Conservation (phyloP, 495 filamentous ascomycete genomes). For the Daldinia loculata region DNA sequence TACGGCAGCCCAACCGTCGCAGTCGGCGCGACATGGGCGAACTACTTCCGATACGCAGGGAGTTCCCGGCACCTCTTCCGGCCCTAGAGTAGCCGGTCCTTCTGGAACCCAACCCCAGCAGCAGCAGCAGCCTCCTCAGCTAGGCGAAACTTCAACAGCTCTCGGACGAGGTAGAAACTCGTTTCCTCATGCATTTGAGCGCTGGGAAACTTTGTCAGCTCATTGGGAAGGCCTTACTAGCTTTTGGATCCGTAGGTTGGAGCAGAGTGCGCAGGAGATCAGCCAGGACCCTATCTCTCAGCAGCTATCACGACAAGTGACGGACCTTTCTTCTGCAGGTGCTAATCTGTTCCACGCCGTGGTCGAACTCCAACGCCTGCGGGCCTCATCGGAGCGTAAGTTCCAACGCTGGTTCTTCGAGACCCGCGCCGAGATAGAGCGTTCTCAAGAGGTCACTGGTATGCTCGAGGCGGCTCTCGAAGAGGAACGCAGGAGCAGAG, state of each 20-base stretch:
- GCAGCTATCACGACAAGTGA: slow-evolving; percentile 92
- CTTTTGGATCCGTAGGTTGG: slow-evolving; percentile 93
- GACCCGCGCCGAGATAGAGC: slow-evolving; percentile 86
- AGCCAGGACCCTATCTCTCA: slow-evolving; percentile 81
- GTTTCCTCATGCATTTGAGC: slow-evolving; percentile 96
- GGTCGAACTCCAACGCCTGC: slow-evolving; percentile 93
- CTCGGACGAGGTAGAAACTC: slow-evolving; percentile 56
- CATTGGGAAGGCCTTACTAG: slow-evolving; percentile 98
- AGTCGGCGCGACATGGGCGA: slow-evolving; percentile 28
- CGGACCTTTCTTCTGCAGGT: slow-evolving; percentile 92
- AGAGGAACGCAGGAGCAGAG: slow-evolving; percentile 72
- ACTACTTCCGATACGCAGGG: slow-evolving; percentile 26
- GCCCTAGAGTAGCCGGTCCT: slow-evolving; percentile 35
- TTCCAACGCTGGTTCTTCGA: slow-evolving; percentile 99
- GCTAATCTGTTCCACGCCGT: slow-evolving; percentile 98
- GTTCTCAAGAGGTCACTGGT: slow-evolving; percentile 82
- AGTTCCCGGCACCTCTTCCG: slow-evolving; percentile 23
- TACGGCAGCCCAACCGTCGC: slow-evolving; percentile 23
- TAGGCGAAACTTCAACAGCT: slow-evolving; percentile 46
- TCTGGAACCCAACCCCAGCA: slow-evolving; percentile 33
- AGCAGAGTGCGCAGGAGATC: slow-evolving; percentile 87
- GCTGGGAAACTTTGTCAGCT: slow-evolving; percentile 95
- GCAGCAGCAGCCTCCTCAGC: slow-evolving; percentile 36
- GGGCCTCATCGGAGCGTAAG: slow-evolving; percentile 94
- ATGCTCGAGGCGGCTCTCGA: slow-evolving; percentile 77